Evolutionary conservation across 1,139 yeast species (phyloP), one percentile per base, ranked within the genome.

Genomic region (Candida tetrigidarum): DNA sequence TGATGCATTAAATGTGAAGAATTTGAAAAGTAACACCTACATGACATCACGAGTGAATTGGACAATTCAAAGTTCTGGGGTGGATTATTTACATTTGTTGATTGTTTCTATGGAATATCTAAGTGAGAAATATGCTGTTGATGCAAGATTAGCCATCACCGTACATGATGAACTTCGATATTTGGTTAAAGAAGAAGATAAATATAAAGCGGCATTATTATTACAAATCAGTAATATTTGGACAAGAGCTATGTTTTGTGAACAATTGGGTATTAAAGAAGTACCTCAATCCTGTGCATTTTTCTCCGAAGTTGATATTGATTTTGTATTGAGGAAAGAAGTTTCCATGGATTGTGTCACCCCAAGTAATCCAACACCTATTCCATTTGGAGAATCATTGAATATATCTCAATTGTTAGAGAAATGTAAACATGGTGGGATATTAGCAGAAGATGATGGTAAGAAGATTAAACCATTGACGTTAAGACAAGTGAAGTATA

Each of bases 31-130:
- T 37, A 74, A 74, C 50, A 83, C 83, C 46, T 93, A 86, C 62
- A 67, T 93, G 56, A 95, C 99, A 0, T 90, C 97, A 2, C 69
- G 99, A 57, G 86, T 92, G 51, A 95, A 95, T 59, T 95, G 99
- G 99, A 89, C 97, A 0, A 95, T 95, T 59, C 99, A 95, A 63
- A 90, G 97, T 34, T 90, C 97, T 1, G 99, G 99, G 34, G 99
- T 95, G 14, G 99, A 95, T 62, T 95, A 95, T 60, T 72, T 95
- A 43, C 99, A 95, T 62, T 64, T 95, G 36, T 65, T 95, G 45
- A 78, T 93, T 45, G 80, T 91, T 4, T 83, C 97, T 0, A 93
- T 95, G 98, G 89, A 90, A 49, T 89, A 90, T 58, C 71, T 95
- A 53, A 74, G 80, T 40, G 75, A 80, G 32, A 76, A 74, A 49